These are phyloP conservation scores for Chloranthus sessilifolius DNA, from an alignment of 164 flowering plant genomes.

Conservation along the genomic window DNA sequence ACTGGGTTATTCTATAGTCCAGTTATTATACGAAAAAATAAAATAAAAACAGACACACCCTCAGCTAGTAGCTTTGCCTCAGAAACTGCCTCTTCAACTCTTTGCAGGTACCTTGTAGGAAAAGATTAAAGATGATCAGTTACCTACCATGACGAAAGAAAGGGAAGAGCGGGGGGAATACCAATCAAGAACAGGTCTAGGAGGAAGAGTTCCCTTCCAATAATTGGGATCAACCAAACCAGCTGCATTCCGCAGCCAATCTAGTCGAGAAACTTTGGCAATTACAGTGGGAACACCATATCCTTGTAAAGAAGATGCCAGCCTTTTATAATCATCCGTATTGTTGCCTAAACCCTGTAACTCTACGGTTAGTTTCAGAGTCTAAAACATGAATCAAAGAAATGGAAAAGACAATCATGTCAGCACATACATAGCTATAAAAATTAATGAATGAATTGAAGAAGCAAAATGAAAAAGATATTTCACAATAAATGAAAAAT, in stretches of 20 bases:
- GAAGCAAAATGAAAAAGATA: too few species aligned
- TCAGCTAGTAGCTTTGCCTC: conserved; percentile 59
- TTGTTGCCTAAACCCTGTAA: conserved; percentile 95
- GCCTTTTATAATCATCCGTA: conserved; percentile 55
- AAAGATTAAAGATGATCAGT: neutral
- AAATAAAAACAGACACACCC: conserved; percentile 36
- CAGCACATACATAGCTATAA: too few species aligned
- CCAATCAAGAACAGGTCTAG: conserved; percentile 97
- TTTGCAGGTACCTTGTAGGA: conserved; percentile 58
- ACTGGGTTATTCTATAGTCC: too few species aligned
- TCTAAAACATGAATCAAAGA: too few species aligned
- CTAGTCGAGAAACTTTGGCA: conserved; percentile 73
- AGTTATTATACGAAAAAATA: too few species aligned
- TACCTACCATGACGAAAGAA: too few species aligned
- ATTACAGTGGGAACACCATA: conserved; percentile 59
- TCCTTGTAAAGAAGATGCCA: conserved; percentile 36
- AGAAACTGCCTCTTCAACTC: conserved; percentile 60
- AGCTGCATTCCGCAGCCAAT: conserved; percentile 95
- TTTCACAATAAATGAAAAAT: too few species aligned
- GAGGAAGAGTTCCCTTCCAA: conserved; percentile 85
- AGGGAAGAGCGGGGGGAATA: conserved; percentile 4
- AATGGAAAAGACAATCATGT: too few species aligned
- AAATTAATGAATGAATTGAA: too few species aligned
- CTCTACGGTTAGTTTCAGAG: too few species aligned
- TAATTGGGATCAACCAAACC: conserved; percentile 79